Conservation (phyloP, 768 basidiomycete genomes). For the Dendrothele bispora region DNA sequence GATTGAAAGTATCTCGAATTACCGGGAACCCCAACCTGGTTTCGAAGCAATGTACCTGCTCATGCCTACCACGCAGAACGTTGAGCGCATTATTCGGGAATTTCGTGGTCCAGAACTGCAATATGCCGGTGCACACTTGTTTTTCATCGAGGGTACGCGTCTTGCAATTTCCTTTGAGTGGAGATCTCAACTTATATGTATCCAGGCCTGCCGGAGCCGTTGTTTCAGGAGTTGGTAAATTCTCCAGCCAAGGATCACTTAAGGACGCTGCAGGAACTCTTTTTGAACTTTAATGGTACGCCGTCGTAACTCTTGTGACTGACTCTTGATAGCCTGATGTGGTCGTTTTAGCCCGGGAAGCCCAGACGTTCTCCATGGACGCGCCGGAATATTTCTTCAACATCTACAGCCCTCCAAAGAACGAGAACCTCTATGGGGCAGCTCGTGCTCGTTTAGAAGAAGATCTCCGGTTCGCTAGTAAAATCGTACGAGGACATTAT, state of each 20-base stretch:
- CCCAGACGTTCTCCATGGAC: constrained; percentile 80
- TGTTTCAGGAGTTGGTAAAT: constrained; percentile 74
- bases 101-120: constrained; percentile 56
- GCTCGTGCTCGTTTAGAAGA: constrained; percentile 82
- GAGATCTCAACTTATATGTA: not conserved
- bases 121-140: constrained; percentile 86
- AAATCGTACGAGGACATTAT: constrained; percentile 48
- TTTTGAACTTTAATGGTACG: constrained; percentile 91
- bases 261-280: constrained; percentile 81
- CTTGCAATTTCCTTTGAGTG: not conserved
- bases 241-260: constrained; percentile 79
- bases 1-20: constrained; percentile 85
- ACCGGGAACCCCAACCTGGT: constrained; percentile 79
- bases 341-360: constrained; percentile 66
- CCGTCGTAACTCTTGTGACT: too few relatives aligned
- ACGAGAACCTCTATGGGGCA: constrained; percentile 60
- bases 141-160: constrained; percentile 82
- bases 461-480: constrained; percentile 76
- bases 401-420: constrained; percentile 82
- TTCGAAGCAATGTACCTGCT: constrained; percentile 93
- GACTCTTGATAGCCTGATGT: not conserved
- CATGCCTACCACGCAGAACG: constrained; percentile 93
- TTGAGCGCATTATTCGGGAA: constrained; percentile 88
- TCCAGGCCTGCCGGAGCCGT: constrained; percentile 71
- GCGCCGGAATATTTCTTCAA: constrained; percentile 83